Percentiles rank a stretch among this genome's conserved stretches.
phyloP scores from a whole-genome alignment of 2,329 filamentous ascomycete genomes.

The Rhytidhysteron rufulum region DNA sequence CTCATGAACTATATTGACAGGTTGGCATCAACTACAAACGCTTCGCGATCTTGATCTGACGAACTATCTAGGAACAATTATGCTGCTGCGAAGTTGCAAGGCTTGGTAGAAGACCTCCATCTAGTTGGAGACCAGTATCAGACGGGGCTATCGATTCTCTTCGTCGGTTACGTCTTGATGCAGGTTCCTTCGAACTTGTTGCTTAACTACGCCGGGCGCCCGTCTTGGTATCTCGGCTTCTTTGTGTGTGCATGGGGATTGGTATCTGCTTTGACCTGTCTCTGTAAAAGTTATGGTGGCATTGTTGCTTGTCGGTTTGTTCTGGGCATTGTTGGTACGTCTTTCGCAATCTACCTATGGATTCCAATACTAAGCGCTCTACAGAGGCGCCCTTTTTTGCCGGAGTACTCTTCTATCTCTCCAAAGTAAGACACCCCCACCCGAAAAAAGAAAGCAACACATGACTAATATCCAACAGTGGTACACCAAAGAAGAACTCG shows the following conservation, averaged over 20 bases:
- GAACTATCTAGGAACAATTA: constrained; percentile 20
- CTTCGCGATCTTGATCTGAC: neutral
- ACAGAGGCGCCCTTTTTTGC: neutral
- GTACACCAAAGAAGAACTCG: constrained; percentile 53
- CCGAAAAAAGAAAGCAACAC: neutral
- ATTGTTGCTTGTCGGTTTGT: neutral
- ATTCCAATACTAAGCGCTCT: neutral
- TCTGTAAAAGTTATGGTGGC: neutral
- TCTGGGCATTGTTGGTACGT: neutral
- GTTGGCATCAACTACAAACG: constrained; percentile 3
- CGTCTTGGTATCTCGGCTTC: constrained; percentile 4
- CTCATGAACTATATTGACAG: constrained; percentile 16
- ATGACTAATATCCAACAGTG: constrained; percentile 41
- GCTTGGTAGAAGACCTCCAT: constrained; percentile 17
- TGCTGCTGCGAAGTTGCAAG: constrained; percentile 22
- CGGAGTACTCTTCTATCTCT: constrained; percentile 3
- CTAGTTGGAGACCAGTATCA: constrained; percentile 15
- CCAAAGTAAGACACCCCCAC: neutral
- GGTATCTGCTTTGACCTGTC: neutral
- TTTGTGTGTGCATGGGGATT: constrained; percentile 1
- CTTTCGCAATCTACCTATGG: neutral
- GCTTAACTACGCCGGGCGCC: constrained; percentile 3
- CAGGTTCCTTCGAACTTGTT: constrained; percentile 8
- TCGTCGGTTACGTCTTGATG: constrained; percentile 17
- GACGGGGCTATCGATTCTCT: constrained; percentile 15